Evolutionary conservation across 2,329 filamentous ascomycete genomes (phyloP), one percentile per base, ranked within the genome.

Genomic region (Diaporthe longicolla): DNA sequence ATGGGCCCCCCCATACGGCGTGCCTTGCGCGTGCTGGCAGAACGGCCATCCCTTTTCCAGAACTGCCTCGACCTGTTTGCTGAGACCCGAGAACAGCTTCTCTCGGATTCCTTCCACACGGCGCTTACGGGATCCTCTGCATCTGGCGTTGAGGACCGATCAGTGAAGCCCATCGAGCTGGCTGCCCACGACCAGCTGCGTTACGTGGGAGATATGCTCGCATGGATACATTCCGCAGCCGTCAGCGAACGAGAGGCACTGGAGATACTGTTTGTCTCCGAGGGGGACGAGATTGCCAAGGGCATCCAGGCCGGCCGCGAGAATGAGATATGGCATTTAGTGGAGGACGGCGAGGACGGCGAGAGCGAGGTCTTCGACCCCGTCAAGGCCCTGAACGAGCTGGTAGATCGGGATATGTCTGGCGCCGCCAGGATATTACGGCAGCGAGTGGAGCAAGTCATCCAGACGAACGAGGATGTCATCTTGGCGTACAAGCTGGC

Each of bases 131-230:
- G 96, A 50, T 89, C 86, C 1, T 86, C 88, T 17, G 85, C 89
- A 8, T 88, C 87, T 15, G 89, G 90, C 0, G 86, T 87, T 35
- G 87, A 89, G 58, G 90, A 93, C 76, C 84, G 85, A 32, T 89
- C 89, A 3, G 87, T 93, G 48, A 98, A 98, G 80, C 96, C 97
- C 0, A 99, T 99, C 76, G 96, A 99, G 81, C 90, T 98, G 78
- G 93, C 93, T 15, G 96, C 97, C 0, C 96, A 98, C 81, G 97
- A 99, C 80, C 93, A 95, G 1, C 85, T 98, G 35, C 91, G 97
- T 26, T 98, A 98, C 82, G 92, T 97, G 3, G 95, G 97, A 70
- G 97, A 99, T 81, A 99, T 99, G 95, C 89, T 99, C 19, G 97
- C 97, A 7, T 99, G 97, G 97, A 92, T 93, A 8, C 97, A 99